Conservation (phyloP, 1,139 yeast genomes). For the Suhomyces bolitotheri region DNA sequence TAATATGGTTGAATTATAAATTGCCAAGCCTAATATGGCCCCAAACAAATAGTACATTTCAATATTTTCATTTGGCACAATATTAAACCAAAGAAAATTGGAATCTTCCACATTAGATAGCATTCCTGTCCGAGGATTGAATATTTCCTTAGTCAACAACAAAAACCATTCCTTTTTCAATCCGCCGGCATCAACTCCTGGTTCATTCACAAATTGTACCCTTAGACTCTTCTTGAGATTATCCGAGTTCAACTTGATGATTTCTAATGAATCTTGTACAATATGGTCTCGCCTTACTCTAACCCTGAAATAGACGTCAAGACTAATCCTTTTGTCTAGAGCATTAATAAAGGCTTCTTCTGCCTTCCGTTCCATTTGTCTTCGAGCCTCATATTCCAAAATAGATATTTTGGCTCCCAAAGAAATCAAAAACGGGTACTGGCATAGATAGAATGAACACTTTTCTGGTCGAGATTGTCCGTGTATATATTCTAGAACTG, state of each 20-base stretch:
- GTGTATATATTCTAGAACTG: slow-evolving; percentile 49
- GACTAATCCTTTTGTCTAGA: slow-evolving; percentile 57
- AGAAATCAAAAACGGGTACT: slow-evolving; percentile 78
- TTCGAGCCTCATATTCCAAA: slow-evolving; percentile 77
- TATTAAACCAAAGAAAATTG: slow-evolving; percentile 71
- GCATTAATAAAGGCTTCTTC: slow-evolving; percentile 86
- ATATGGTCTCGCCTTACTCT: slow-evolving; percentile 66
- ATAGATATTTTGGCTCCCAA: slow-evolving; percentile 80
- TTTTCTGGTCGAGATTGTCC: slow-evolving; percentile 31
- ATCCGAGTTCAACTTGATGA: slow-evolving; percentile 55
- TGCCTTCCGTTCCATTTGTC: slow-evolving; percentile 84
- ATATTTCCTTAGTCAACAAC: slow-evolving; percentile 65
- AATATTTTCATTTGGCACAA: slow-evolving; percentile 44
- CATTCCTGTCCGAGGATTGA: slow-evolving; percentile 65
- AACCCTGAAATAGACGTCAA: slow-evolving; percentile 69
- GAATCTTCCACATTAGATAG: slow-evolving; percentile 68
- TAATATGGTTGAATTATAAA: slow-evolving; percentile 83
- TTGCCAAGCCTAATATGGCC: slow-evolving; percentile 82
- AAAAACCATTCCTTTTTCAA: slow-evolving; percentile 90
- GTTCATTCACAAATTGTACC: slow-evolving; percentile 81
- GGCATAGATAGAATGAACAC: slow-evolving; percentile 62
- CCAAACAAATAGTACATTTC: slow-evolving; percentile 77
- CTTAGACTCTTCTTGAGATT: slow-evolving; percentile 74
- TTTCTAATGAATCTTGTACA: slow-evolving; percentile 72
- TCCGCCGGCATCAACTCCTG: slow-evolving; percentile 96